Base-by-base conservation (phyloP, 345 rosid genomes). In the Salix suchowensis region DNA sequence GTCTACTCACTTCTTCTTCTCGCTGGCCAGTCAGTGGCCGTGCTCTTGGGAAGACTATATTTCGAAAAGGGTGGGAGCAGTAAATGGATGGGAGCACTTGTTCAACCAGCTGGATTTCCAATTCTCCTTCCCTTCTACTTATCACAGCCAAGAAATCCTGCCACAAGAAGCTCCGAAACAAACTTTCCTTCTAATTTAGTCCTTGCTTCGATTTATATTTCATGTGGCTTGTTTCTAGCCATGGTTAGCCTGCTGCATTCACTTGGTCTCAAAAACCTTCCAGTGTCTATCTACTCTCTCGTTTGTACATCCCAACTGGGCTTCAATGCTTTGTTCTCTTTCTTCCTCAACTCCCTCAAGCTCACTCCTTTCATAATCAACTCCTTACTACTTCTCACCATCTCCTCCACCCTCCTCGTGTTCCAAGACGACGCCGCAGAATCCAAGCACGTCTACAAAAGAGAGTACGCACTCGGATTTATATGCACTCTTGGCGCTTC, bases 271-370 rank as follows among this genome's bases (percentile, higher is more conserved):
- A 65, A 72, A 0, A 83, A 79, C 60, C 81, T 80, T 67, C 85
- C 97, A 5, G 82, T 88, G 42, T 55, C 88, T 4, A 82, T 82
- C 28, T 84, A 84, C 74, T 71, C 84, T 55, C 79, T 82, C 32
- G 80, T 89, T 54, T 81, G 75, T 64, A 83, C 88, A 24, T 76
- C 89, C 70, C 97, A 91, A 52, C 60, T 90, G 73, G 81, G 80
- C 1, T 82, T 82, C 68, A 89, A 83, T 46, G 82, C 85, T 9
- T 28, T 89, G 0, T 86, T 87, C 32, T 85, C 87, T 32, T 60
- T 48, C 74, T 70, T 86, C 76, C 72, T 87, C 80, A 88, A 88
- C 75, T 39, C 72, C n/a, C 78, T 69, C 13, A 80, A 80, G 30
- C 36, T 80, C 10, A 80, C 76, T 13, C 74, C 83, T 30, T 76